phyloP scores from a whole-genome alignment of 2,329 filamentous ascomycete species.

The Drechslera avenae region DNA sequence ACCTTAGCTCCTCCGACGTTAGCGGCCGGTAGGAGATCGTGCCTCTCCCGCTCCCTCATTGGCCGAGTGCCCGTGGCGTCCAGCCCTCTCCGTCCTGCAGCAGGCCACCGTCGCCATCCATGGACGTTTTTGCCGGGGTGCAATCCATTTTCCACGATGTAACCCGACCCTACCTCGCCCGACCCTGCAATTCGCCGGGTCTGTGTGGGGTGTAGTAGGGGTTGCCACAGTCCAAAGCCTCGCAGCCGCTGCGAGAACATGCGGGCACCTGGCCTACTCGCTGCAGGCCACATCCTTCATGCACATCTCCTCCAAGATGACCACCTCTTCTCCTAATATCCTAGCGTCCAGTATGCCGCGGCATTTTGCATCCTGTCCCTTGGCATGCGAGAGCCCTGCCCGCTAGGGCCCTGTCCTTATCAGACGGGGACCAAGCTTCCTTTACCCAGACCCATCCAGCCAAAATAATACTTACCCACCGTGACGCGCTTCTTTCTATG shows the following conservation, averaged over 20 bases:
- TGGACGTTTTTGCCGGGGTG: slow-evolving; percentile 30
- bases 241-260: slow-evolving; percentile 42
- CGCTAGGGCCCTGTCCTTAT: slow-evolving; percentile 45
- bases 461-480: slow-evolving; percentile 49
- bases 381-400: slow-evolving; percentile 36
- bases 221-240: slow-evolving; percentile 44
- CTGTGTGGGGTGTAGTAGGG: slow-evolving; percentile 43
- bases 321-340: slow-evolving; percentile 38
- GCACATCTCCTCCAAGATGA: slow-evolving; percentile 39
- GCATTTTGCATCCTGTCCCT: slow-evolving; percentile 41
- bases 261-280: slow-evolving; percentile 41
- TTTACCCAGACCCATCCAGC: slow-evolving; percentile 34
- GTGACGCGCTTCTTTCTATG: slow-evolving; percentile 43
- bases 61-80: slow-evolving; percentile 36
- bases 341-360: slow-evolving; percentile 42
- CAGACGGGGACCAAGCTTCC: slow-evolving; percentile 44
- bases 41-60: slow-evolving; percentile 27
- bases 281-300: slow-evolving; percentile 38
- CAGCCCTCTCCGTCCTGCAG: slow-evolving; percentile 45
- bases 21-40: slow-evolving; percentile 44
- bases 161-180: slow-evolving; percentile 42
- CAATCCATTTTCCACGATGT: slow-evolving; percentile 40
- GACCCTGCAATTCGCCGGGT: slow-evolving; percentile 41
- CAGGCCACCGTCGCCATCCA: slow-evolving; percentile 34
- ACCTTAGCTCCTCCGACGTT: slow-evolving; percentile 39